A percentile compares a stretch with the other conserved stretches of the same genome.
Conservation (phyloP, 371 early-diverging fungal genomes). For the Lichtheimia corymbifera region DNA sequence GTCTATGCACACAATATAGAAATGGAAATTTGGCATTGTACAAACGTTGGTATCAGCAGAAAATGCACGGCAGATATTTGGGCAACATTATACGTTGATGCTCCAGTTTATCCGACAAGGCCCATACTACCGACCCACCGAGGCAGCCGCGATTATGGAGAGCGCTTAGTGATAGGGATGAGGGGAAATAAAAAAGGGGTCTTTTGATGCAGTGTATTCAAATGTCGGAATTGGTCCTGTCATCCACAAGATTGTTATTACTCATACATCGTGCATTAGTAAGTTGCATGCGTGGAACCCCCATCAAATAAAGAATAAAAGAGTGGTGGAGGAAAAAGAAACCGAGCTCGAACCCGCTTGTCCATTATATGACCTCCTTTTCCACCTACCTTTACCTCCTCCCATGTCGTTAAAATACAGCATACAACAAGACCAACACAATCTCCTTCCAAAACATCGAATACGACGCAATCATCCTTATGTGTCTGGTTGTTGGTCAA, state of each 20-base stretch:
- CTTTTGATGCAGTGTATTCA: background rate
- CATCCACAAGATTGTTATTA: too few relatives aligned
- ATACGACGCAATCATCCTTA: too few relatives aligned
- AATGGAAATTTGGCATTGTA: constrained; percentile 50
- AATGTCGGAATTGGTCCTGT: background rate
- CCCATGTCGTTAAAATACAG: too few relatives aligned
- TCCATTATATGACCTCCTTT: too few relatives aligned
- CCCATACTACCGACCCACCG: constrained; percentile 31
- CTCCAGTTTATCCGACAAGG: constrained; percentile 46
- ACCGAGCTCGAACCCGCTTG: too few relatives aligned
- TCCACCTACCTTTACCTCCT: too few relatives aligned
- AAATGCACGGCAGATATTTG: constrained; percentile 22
- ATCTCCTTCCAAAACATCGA: too few relatives aligned
- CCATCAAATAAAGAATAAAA: too few relatives aligned
- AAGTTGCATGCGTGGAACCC: too few relatives aligned
- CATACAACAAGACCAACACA: too few relatives aligned
- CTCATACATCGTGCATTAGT: too few relatives aligned
- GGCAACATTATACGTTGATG: constrained; percentile 27
- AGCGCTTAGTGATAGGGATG: constrained; percentile 22
- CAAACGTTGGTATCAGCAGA: constrained; percentile 28
- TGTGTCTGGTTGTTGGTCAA: background rate
- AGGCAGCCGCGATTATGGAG: constrained; percentile 40
- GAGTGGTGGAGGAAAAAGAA: too few relatives aligned
- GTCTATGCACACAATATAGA: constrained; percentile 16
- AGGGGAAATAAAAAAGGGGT: constrained; percentile 2